phyloP scores from a whole-genome alignment of 2,329 filamentous ascomycete genomes.

The Fusarium luffae region DNA sequence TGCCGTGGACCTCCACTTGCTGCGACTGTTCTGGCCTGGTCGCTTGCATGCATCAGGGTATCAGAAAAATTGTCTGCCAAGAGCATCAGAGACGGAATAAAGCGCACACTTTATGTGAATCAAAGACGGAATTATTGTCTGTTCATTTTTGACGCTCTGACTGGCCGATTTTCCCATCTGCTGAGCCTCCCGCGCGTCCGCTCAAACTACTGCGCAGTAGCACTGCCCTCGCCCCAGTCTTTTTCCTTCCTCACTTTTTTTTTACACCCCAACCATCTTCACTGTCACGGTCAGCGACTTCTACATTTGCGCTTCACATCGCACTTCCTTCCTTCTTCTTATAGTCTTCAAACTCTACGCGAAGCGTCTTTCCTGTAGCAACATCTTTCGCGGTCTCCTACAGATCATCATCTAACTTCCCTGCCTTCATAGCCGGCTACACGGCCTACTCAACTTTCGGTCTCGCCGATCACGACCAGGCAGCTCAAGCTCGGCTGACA shows the following conservation, averaged over 20 bases:
- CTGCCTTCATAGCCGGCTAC: slow-evolving; percentile 35
- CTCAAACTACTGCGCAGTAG: not conserved
- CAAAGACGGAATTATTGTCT: not conserved
- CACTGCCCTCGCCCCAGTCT: slow-evolving; percentile 39
- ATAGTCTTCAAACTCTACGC: not conserved
- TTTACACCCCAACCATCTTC: slow-evolving; percentile 10
- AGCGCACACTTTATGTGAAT: not conserved
- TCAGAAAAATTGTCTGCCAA: not conserved
- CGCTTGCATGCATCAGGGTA: not conserved
- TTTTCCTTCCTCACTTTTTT: slow-evolving; percentile 16
- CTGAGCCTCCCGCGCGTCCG: slow-evolving; percentile 29
- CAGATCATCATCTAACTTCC: slow-evolving; percentile 26
- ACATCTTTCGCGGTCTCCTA: not conserved
- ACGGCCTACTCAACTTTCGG: slow-evolving; percentile 40
- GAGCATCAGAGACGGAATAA: not conserved
- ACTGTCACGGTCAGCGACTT: not conserved
- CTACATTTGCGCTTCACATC: slow-evolving; percentile 1
- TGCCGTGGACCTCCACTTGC: not conserved
- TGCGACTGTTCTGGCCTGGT: not conserved
- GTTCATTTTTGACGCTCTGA: not conserved
- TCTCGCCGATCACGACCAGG: slow-evolving; percentile 33
- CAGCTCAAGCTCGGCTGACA: slow-evolving; percentile 40
- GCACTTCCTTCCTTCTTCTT: not conserved
- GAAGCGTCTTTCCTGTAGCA: not conserved
- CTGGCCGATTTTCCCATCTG: not conserved